Evolutionary conservation across 164 flowering plant species (phyloP).

Genomic region (Sextonia rubra): DNA sequence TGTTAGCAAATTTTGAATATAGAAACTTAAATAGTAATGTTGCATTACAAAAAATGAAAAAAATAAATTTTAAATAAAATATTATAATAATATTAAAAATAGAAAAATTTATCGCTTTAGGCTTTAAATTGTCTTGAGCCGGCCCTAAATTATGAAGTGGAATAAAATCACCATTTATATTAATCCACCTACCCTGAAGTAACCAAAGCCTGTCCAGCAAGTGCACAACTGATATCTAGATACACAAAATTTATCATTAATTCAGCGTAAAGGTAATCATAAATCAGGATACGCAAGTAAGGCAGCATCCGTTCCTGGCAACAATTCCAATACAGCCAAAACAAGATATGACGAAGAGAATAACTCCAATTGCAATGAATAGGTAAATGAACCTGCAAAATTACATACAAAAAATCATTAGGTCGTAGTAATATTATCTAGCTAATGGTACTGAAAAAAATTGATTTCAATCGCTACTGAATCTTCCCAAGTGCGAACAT

Average conservation of each 20-base stretch:
- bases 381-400: slow-evolving; percentile 87
- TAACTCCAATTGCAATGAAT: slow-evolving; percentile 73
- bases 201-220: neutral
- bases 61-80: too few species aligned
- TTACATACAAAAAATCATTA: too few species aligned
- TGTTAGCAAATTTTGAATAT: too few species aligned
- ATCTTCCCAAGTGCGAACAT: neutral
- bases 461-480: neutral
- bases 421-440: too few species aligned
- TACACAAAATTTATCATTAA: neutral
- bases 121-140: too few species aligned
- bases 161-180: too few species aligned
- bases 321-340: slow-evolving; percentile 81
- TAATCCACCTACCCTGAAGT: neutral
- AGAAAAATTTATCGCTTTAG: too few species aligned
- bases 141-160: too few species aligned
- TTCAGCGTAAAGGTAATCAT: neutral
- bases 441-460: neutral
- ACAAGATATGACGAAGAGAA: slow-evolving; percentile 76
- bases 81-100: too few species aligned
- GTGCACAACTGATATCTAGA: neutral
- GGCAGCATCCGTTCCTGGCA: slow-evolving; percentile 80
- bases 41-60: too few species aligned
- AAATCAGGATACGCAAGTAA: slow-evolving; percentile 79
- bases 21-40: too few species aligned